These are phyloP conservation scores for Oryza nivara DNA, from an alignment of 176 grass and related monocot genomes.

Conservation along the genomic window DNA sequence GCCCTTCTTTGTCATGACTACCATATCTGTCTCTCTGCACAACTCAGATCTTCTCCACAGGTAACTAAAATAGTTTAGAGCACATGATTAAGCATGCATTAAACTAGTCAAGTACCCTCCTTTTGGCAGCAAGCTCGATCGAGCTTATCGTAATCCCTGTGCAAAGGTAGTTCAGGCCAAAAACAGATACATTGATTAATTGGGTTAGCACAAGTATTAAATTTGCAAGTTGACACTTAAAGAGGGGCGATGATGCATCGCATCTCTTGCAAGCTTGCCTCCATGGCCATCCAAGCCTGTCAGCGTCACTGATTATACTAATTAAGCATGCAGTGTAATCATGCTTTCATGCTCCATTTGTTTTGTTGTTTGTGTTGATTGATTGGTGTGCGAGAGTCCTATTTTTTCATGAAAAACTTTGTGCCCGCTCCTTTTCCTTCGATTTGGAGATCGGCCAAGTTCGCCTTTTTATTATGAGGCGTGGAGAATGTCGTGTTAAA, in stretches of 20 bases:
- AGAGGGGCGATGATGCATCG: no score
- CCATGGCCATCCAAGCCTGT: conserved; percentile 16
- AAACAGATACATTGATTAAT: neutral
- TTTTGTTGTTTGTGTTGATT: neutral
- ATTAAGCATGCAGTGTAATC: neutral
- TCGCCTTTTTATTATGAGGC: neutral
- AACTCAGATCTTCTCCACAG: neutral
- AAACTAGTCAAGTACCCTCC: neutral
- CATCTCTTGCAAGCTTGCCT: conserved; percentile 9
- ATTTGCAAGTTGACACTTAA: neutral
- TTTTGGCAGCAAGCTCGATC: conserved; percentile 7
- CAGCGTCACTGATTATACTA: conserved; percentile 13
- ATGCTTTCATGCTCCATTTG: neutral
- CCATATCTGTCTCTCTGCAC: conserved; percentile 8
- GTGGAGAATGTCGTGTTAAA: neutral
- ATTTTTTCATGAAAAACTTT: neutral
- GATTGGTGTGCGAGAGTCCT: neutral
- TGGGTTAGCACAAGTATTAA: neutral
- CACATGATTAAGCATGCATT: neutral
- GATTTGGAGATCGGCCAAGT: neutral
- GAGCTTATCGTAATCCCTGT: conserved; percentile 3
- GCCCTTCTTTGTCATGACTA: neutral
- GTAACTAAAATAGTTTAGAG: neutral
- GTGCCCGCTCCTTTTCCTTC: conserved; percentile 24
- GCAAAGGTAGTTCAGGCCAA: neutral